Evolutionary conservation across 192 early-diverging fungal genomes (phyloP).

Genomic region (Gonapodya sp.): DNA sequence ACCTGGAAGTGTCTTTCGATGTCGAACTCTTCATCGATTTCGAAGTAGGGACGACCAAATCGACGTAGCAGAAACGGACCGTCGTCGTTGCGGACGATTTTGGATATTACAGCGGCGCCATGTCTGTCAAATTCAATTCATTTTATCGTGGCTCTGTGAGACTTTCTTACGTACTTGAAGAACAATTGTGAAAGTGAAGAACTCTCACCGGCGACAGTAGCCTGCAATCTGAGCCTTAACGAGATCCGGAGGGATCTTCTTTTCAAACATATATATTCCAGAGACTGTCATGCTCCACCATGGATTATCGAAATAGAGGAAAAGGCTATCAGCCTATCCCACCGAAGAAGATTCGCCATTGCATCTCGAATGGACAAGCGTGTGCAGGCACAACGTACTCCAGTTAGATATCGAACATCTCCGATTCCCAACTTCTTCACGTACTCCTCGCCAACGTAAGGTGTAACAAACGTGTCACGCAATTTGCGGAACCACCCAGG

Average conservation of each 20-base stretch:
- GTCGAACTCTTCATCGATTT: background rate
- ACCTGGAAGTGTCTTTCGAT: background rate
- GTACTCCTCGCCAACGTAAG: no score
- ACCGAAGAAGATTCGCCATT: no score
- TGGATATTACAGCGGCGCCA: background rate
- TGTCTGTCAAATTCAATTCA: background rate
- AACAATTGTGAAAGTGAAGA: no score
- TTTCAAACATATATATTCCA: background rate
- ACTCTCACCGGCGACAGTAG: background rate
- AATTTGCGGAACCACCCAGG: no score
- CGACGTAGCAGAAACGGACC: background rate
- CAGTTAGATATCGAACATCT: no score
- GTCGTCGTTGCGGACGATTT: background rate
- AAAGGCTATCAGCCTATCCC: background rate
- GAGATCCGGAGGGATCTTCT: background rate
- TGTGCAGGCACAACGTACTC: no score
- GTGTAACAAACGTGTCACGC: no score
- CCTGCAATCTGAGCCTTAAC: background rate
- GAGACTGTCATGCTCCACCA: background rate
- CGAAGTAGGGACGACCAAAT: background rate
- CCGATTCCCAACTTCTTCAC: no score
- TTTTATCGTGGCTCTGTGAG: background rate
- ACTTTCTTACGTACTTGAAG: background rate
- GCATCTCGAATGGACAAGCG: no score
- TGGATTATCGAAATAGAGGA: background rate